Base-by-base conservation (phyloP, 1,139 yeast species). In the Kodamaea alishanica region DNA sequence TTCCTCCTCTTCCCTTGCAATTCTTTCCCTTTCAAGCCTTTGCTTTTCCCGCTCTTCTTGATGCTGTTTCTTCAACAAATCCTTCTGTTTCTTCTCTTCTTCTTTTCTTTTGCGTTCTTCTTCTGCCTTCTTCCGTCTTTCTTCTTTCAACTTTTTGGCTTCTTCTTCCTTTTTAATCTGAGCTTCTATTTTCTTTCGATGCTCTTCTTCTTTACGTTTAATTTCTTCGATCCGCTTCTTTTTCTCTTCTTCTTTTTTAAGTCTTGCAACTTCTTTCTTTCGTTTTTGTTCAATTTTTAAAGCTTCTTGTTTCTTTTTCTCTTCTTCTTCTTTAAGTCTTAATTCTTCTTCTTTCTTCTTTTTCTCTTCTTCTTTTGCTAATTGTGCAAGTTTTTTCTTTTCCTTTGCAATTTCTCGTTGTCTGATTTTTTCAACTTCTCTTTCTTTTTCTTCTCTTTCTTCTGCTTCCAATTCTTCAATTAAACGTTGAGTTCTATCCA, bases 381-480 rank as follows among this genome's bases (percentile, higher is more conserved):
- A 69, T 54, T 81, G 85, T 46, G 75, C 81, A 31, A 75, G 70
- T 23, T 84, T 73, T 57, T 84, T 85, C 72, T 84, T 85, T 51
- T 86, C 94, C 56, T 82, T 81, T 41, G 83, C 81, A 63, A 81
- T 82, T 52, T 87, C 95, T 59, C 78, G 81, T 49, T 84, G 92
- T 44, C 74, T 75, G 46, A 74, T 70, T 54, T 82, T 84, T 61
- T 84, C 84, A 57, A 79, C 77, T 56, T 84, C 92, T 34, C 79
- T 79, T 48, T 83, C 89, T 53, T 77, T 79, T 54, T 80, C 76
- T 24, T 81, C 78, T 35, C 73, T 71, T 49, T 80, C 85, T 58
- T 85, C 95, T 12, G 83, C 87, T 44, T 85, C 95, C 34, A 87
- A 73, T 55, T 87, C 96, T 52, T 79, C 88, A 46, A 86, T 76